Evolutionary conservation across 2,329 filamentous ascomycete genomes (phyloP).

Genomic region (Verticillium klebahnii): DNA sequence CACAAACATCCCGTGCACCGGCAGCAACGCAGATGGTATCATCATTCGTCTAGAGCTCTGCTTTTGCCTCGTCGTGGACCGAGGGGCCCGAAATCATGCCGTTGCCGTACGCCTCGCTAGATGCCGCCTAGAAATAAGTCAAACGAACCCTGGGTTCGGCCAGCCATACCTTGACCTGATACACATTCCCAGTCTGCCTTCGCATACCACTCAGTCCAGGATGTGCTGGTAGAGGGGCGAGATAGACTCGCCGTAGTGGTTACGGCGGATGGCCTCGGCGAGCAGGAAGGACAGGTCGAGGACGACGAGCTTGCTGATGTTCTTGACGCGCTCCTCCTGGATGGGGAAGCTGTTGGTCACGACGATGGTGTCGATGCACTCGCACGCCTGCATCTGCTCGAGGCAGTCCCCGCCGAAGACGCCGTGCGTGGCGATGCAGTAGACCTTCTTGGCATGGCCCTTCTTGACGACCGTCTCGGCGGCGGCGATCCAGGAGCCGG

Average conservation of each 20-base stretch:
- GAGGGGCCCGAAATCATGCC: conserved; percentile 1
- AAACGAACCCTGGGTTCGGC: not conserved
- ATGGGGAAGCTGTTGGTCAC: conserved; percentile 98
- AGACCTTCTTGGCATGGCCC: conserved; percentile 87
- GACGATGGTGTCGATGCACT: conserved; percentile 89
- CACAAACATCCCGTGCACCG: not conserved
- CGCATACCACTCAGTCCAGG: conserved; percentile 37
- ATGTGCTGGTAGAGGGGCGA: conserved; percentile 65
- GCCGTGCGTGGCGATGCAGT: conserved; percentile 95
- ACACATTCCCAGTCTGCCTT: not conserved
- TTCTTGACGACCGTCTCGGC: conserved; percentile 95
- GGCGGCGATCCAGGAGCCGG: conserved; percentile 93
- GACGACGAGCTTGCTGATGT: conserved; percentile 78
- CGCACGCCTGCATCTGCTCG: conserved; percentile 84
- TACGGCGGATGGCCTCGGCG: conserved; percentile 88
- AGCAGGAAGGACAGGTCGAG: conserved; percentile 86
- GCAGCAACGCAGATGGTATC: conserved; percentile 7
- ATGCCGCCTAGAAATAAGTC: conserved; percentile 1
- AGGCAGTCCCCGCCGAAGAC: conserved; percentile 88
- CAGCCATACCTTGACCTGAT: not conserved
- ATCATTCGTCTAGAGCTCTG: conserved; percentile 12
- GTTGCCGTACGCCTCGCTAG: conserved; percentile 31
- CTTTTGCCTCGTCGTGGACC: not conserved
- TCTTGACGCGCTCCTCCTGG: conserved; percentile 63
- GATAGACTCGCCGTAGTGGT: conserved; percentile 91